These are phyloP conservation scores for Smallanthus sonchifolius DNA, from an alignment of 129 eudicot genomes.

Conservation along the genomic window DNA sequence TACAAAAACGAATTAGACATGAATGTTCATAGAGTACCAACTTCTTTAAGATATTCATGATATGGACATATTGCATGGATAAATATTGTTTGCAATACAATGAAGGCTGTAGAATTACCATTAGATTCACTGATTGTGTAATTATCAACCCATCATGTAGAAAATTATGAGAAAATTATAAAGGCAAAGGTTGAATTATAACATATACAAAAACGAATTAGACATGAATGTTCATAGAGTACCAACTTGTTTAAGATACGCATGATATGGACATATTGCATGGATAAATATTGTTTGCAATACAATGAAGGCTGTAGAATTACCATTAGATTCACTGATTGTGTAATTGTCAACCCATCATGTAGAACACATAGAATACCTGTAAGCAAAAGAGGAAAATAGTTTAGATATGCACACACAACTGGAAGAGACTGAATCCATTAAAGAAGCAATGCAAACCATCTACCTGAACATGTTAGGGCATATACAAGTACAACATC, in stretches of 20 bases:
- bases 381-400: slow-evolving; percentile 20
- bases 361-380: slow-evolving; percentile 53
- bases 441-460: slow-evolving; percentile 4
- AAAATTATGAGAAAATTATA: slow-evolving; percentile 4
- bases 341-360: slow-evolving; percentile 40
- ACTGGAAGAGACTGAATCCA: background rate
- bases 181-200: background rate
- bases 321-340: slow-evolving; percentile 67
- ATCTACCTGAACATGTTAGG: slow-evolving; percentile 52
- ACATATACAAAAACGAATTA: background rate
- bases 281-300: background rate
- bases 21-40: background rate
- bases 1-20: background rate
- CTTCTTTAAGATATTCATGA: background rate
- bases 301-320: background rate
- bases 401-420: slow-evolving; percentile 7
- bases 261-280: slow-evolving; percentile 2
- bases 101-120: slow-evolving; percentile 35
- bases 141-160: slow-evolving; percentile 41
- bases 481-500: slow-evolving; percentile 42
- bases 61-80: slow-evolving; percentile 1
- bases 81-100: background rate
- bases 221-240: slow-evolving; percentile 4
- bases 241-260: background rate
- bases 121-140: slow-evolving; percentile 52